Conservation (phyloP, 106 monocot species). For the Narthecium ossifragum region DNA sequence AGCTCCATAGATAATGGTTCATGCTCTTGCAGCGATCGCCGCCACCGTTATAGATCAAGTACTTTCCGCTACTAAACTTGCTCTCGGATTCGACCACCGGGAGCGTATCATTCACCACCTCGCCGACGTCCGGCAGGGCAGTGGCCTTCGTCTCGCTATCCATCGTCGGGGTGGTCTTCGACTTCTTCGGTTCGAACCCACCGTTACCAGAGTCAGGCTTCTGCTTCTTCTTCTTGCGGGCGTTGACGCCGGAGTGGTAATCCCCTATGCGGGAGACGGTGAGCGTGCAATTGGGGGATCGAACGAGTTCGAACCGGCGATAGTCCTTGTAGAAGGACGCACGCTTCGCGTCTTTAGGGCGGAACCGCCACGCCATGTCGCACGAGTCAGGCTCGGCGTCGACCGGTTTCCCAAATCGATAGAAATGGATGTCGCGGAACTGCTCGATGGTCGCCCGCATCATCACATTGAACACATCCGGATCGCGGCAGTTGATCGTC, state of each 20-base stretch:
- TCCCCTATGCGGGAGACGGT: constrained; percentile 44
- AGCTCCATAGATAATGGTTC: constrained; percentile 92
- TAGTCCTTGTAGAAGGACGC: constrained; percentile 81
- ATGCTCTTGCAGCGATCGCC: constrained; percentile 92
- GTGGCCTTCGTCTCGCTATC: background rate
- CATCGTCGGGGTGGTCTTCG: background rate
- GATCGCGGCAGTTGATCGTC: constrained; percentile 34
- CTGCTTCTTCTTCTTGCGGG: constrained; percentile 39
- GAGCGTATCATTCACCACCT: constrained; percentile 75
- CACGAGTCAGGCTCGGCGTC: constrained; percentile 22
- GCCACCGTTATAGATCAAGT: constrained; percentile 65
- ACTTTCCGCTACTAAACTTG: constrained; percentile 46
- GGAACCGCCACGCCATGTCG: constrained; percentile 68
- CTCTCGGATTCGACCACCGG: constrained; percentile 70
- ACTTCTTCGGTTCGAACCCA: constrained; percentile 15
- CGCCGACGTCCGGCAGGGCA: constrained; percentile 36
- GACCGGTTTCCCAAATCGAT: constrained; percentile 71
- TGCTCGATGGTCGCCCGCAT: constrained; percentile 70
- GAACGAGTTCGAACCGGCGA: constrained; percentile 50
- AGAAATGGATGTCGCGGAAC: constrained; percentile 59
- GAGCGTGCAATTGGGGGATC: constrained; percentile 31
- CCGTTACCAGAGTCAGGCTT: background rate
- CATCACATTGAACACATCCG: constrained; percentile 66
- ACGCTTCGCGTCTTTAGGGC: constrained; percentile 55
- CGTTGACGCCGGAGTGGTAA: constrained; percentile 72